These are phyloP conservation scores for Leccinum pseudoinsigne DNA, from an alignment of 1,284 basidiomycete genomes.

Conservation along the genomic window DNA sequence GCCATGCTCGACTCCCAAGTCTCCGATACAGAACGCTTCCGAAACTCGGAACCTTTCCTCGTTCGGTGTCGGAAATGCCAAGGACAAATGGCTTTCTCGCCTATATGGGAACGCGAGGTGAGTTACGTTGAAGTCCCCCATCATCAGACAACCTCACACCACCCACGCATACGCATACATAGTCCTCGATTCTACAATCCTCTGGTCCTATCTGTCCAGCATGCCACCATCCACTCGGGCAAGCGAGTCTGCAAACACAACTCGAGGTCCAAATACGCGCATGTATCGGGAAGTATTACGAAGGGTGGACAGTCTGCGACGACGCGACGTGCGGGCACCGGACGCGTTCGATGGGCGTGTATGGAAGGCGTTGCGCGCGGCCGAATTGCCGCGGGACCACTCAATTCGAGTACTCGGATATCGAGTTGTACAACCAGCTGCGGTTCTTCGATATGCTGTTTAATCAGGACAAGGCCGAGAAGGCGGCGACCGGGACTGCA, in stretches of 20 bases:
- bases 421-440: slow-evolving; percentile 84
- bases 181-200: slow-evolving; percentile 51
- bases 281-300: slow-evolving; percentile 83
- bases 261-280: slow-evolving; percentile 84
- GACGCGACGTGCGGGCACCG: slow-evolving; percentile 83
- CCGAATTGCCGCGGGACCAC: slow-evolving; percentile 69
- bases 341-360: slow-evolving; percentile 92
- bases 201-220: slow-evolving; percentile 58
- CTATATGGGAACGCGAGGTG: no score
- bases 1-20: no score
- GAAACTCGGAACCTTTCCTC: no score
- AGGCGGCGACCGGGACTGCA: slow-evolving; percentile 47
- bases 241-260: slow-evolving; percentile 76
- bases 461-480: slow-evolving; percentile 65
- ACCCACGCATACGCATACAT: background rate
- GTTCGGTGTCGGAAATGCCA: no score
- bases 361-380: slow-evolving; percentile 78
- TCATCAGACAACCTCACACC: no score
- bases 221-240: slow-evolving; percentile 57
- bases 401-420: slow-evolving; percentile 84
- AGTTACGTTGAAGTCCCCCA: no score
- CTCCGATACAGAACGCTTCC: no score
- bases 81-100: no score
- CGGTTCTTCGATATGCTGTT: slow-evolving; percentile 82
- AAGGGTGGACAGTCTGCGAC: slow-evolving; percentile 87